Base-by-base conservation (phyloP, 1,139 yeast genomes). In the Suhomyces yuchorum region DNA sequence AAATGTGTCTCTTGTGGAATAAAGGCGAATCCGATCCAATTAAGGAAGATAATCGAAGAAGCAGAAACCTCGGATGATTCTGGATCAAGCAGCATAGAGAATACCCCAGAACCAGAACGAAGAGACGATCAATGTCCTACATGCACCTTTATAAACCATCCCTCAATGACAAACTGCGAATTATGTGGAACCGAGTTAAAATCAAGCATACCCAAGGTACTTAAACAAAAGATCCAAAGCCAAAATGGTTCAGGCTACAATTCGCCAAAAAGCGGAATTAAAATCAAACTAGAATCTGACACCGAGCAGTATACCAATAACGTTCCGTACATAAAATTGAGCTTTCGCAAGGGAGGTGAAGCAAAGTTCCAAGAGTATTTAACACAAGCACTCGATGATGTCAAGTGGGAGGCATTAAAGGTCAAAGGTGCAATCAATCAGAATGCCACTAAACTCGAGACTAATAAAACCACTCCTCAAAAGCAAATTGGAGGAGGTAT, bases 111-210 rank as follows among this genome's bases (percentile, higher is more conserved):
- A 35, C 46, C 48, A 2, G 48, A 42, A 14, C 35, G 48, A 20
- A n/a, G 70, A 43, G 75, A 80, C 47, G 72, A 76, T 37, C 75
- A 76, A 42, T 93, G 99, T 56, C 84, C 91, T 0, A 75, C 78
- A 40, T 93, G 98, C 59, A 93, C 98, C 0, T 93, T 92, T 59
- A 71, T 81, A 14, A 93, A 93, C 62, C 97, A 92, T 63, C 87
- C 92, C 0, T 81, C 88, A 3, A 70, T 93, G 73, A 70, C 77
- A 42, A 76, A 73, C 53, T 93, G 99, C 64, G 99, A 93, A 64
- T 78, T 93, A 62, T 93, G 98, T 68, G 97, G 96, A 0, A 73
- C 85, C 0, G 75, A 78, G 40, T 68, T 88, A 40, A 59, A 56
- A 43, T 56, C 66, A 1, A 48, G 48, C 4, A 26, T 66, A 6